Evolutionary conservation across 2,329 filamentous ascomycete genomes (phyloP).

Genomic region (Sporothrix brasiliensis): DNA sequence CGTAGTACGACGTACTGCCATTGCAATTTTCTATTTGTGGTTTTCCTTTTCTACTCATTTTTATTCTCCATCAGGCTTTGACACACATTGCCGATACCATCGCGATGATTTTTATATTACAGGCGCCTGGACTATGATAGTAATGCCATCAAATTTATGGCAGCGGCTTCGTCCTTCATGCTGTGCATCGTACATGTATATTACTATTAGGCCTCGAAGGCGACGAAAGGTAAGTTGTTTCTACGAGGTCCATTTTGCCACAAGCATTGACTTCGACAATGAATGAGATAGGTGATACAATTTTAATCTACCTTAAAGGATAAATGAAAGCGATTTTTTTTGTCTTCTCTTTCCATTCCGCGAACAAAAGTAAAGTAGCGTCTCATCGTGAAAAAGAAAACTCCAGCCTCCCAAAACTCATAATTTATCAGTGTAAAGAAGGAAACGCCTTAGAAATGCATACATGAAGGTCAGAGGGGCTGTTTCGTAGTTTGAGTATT

Average conservation of each 20-base stretch:
- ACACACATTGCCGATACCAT: not conserved
- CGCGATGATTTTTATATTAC: not conserved
- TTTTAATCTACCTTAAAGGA: slow-evolving; percentile 22
- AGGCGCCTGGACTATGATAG: not conserved
- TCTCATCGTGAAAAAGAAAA: slow-evolving; percentile 30
- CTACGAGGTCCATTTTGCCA: not conserved
- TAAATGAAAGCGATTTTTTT: slow-evolving; percentile 23
- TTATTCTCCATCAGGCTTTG: not conserved
- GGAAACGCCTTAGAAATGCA: slow-evolving; percentile 30
- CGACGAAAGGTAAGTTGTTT: not conserved
- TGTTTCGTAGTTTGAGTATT: not conserved
- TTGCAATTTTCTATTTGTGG: not conserved
- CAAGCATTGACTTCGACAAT: not conserved
- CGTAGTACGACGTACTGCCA: not conserved
- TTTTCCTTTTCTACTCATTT: too few relatives aligned
- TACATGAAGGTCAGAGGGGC: slow-evolving; percentile 8
- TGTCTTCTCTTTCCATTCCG: slow-evolving; percentile 15
- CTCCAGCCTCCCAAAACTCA: slow-evolving; percentile 26
- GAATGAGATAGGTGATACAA: slow-evolving; percentile 2
- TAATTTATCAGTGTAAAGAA: slow-evolving; percentile 2
- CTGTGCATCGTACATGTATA: too few relatives aligned
- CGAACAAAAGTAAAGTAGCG: slow-evolving; percentile 22
- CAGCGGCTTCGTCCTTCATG: too few relatives aligned
- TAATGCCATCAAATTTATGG: not conserved
- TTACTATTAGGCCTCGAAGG: too few relatives aligned